Evolutionary conservation across 2,329 filamentous ascomycete species (phyloP), one percentile per base, ranked within the genome.

Genomic region (Verticillium longisporum): DNA sequence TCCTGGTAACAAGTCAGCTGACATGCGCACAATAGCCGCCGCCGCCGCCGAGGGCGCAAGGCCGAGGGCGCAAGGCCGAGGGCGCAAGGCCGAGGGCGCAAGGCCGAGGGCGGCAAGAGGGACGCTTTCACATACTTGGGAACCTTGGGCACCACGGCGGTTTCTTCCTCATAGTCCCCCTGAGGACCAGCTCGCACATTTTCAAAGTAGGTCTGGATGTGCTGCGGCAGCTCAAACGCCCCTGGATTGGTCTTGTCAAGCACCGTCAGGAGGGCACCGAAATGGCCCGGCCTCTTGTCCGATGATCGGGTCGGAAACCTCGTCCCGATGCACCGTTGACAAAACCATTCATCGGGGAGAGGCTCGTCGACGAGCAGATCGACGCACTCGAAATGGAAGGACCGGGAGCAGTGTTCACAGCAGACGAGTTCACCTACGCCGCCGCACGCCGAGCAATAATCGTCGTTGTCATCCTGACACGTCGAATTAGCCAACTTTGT

Each of bases 371-470:
- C 79, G 45, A 91, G 89, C 64, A 94, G 92, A 73, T 96, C 89
- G 66, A 95, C 86, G 73, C 95, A 98, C 62, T 85, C 83, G 72
- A 95, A 92, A 75, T 98, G 95, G 75, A 96, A 97, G 6, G 93
- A 91, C 66, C 91, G 87, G 63, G 88, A 85, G 77, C 95, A 99
- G 64, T 90, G 91, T 77, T 98, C 95, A 75, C 95, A 99, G 77
- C 93, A 97, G 66, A 98, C 83, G 65, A 99, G 84, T 67, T 92
- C 87, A 61, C 94, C 94, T 66, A 86, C 89, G 65, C 89, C 90
- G 69, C 88, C 86, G 77, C 95, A 99, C 55, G 92, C 87, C 64
- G 88, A 88, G 78, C 94, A 99, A 71, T 89, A 89, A 73, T 98
- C 94, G 73, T 95, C 91, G 74, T 96, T 96, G 64, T 97, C 89